These are phyloP conservation scores for Pseudocercospora eumusae DNA, from an alignment of 2,329 filamentous ascomycete species.

Conservation along the genomic window DNA sequence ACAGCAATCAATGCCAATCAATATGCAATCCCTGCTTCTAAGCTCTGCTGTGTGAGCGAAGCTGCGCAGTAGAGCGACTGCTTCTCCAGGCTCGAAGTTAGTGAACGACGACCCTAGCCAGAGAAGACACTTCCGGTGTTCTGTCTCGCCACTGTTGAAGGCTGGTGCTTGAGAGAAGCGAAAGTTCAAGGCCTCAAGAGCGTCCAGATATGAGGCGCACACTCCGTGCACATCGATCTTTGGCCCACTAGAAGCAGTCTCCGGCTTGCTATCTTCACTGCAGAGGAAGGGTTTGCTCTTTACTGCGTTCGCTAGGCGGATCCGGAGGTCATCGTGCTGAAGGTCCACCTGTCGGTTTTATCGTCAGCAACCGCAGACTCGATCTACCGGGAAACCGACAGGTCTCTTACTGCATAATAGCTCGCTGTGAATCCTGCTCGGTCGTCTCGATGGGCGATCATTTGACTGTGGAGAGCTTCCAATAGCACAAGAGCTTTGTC, in stretches of 20 bases:
- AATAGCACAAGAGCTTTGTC: neutral
- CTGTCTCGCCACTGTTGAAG: neutral
- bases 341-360: neutral
- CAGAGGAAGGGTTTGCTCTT: neutral
- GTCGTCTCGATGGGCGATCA: neutral
- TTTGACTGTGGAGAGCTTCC: neutral
- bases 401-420: neutral
- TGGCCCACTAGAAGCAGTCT: neutral
- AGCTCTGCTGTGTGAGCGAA: neutral
- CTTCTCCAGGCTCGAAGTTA: neutral
- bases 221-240: neutral
- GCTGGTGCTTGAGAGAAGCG: neutral
- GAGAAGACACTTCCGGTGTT: neutral
- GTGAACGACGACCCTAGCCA: neutral
- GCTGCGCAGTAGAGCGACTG: neutral
- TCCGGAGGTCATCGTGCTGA: neutral
- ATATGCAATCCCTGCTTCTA: neutral
- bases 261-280: neutral
- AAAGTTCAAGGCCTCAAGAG: neutral
- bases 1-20: neutral
- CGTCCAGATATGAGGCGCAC: neutral
- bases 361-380: no score
- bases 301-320: neutral
- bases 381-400: neutral
- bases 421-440: neutral